Conservation (phyloP, 495 filamentous ascomycete species). For the Penicillium argentinense region DNA sequence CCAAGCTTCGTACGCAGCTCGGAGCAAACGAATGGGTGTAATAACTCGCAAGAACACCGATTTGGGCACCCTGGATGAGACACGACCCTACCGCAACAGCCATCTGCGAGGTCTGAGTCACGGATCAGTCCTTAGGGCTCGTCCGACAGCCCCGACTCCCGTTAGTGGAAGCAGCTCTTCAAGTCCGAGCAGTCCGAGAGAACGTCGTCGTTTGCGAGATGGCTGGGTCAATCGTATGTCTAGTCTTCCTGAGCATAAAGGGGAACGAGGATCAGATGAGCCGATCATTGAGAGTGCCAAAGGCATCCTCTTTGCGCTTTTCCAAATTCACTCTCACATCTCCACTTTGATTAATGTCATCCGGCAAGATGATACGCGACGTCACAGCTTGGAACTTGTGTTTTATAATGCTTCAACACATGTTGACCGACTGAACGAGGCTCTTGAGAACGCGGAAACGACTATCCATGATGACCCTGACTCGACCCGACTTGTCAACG, state of each 20-base stretch:
- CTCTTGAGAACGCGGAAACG: conserved; percentile 64
- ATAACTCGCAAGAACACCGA: conserved; percentile 74
- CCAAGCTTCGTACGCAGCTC: conserved; percentile 55
- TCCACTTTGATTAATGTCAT: conserved; percentile 70
- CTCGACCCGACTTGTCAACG: conserved; percentile 44
- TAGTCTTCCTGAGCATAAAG: conserved; percentile 78
- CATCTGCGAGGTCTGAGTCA: conserved; percentile 81
- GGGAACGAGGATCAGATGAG: conserved; percentile 56
- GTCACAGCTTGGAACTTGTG: conserved; percentile 72
- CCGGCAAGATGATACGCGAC: conserved; percentile 62
- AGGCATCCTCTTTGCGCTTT: conserved; percentile 82
- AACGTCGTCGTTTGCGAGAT: conserved; percentile 49
- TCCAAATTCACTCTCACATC: conserved; percentile 76
- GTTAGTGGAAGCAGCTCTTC: conserved; percentile 48
- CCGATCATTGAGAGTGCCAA: conserved; percentile 77
- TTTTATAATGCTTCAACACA: conserved; percentile 75
- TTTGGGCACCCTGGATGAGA: conserved; percentile 74
- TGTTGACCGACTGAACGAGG: conserved; percentile 71
- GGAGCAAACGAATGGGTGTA: conserved; percentile 78
- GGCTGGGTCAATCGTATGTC: conserved; percentile 74
- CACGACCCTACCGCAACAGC: conserved; percentile 68
- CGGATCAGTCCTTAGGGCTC: conserved; percentile 69
- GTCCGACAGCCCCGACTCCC: conserved; percentile 40
- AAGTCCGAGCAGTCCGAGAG: conserved; percentile 58
- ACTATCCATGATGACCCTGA: conserved; percentile 37